Base-by-base conservation (phyloP, 1,284 basidiomycete genomes). In the Somion occarium region DNA sequence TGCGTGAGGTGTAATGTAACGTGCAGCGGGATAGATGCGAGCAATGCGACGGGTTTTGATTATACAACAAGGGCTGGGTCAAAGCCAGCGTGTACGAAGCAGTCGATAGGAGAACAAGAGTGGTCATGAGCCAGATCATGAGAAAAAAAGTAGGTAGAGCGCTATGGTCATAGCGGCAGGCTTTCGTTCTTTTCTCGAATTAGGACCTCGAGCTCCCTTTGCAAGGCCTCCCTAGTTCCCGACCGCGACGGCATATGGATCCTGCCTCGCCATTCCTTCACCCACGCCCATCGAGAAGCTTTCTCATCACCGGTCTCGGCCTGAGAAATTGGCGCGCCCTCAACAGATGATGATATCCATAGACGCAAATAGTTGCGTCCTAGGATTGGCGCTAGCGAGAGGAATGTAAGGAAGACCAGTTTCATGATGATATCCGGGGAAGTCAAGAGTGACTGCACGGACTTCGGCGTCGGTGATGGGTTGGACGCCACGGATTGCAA, bases 361-460 rank as follows among this genome's bases (percentile, higher is more conserved):
- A 71, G 64, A 23, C 79, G 78, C 15, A 91, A 71, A 47, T 74
- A 73, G 53, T 84, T 79, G 30, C 87, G 79, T 9, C 77, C 84
- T 3, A 91, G 72, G 52, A 91, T 88, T 11, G 88, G 88, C 15
- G 88, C 88, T 19, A 91, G 75, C 37, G 87, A 89, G 48, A 91
- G 68, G 60, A 88, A 76, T 13, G 87, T 85, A 7, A 91, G 69
- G 57, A 88, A 75, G 13, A 81, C 74, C 53, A 91, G 80, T 64
- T 91, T 91, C 58, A 81, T 58, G 50, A 91, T 73, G 63, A 90
- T 84, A 51, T 78, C 74, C 9, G 88, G 88, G 1, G 85, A 85
- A 38, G 83, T 72, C 30, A 91, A 68, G 18, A 91, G 66, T 15
- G 83, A 86, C 49, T 85, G 82, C 7, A 91, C 79, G 3, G 85